Evolutionary conservation across 345 rosid genomes (phyloP).

Genomic region (Euphorbia peplus): DNA sequence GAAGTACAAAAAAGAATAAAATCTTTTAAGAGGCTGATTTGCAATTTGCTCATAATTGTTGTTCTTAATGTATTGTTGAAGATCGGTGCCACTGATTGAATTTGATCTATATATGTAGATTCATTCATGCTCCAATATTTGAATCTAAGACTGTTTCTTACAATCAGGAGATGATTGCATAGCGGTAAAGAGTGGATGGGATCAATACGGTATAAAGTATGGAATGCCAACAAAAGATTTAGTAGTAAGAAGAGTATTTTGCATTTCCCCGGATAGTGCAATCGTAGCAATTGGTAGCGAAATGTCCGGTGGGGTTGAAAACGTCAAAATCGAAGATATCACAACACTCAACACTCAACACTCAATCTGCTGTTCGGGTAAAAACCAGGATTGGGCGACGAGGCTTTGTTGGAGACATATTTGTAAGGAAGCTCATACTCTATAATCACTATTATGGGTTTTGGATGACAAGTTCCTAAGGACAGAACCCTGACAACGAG

Average conservation of each 20-base stretch:
- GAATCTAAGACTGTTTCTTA: slow-evolving; percentile 58
- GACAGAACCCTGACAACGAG: slow-evolving; percentile 53
- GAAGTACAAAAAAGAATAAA: too few species aligned
- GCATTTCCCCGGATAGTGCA: slow-evolving; percentile 82
- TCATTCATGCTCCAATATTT: slow-evolving; percentile 56
- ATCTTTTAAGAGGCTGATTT: too few species aligned
- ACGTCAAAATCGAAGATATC: slow-evolving; percentile 58
- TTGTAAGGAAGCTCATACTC: slow-evolving; percentile 45
- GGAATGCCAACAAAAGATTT: slow-evolving; percentile 51
- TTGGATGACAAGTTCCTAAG: slow-evolving; percentile 70
- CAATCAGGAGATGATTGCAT: slow-evolving; percentile 80
- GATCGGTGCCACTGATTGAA: not conserved
- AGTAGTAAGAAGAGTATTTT: slow-evolving; percentile 52
- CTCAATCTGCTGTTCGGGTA: slow-evolving; percentile 55
- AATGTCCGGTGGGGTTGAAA: slow-evolving; percentile 74
- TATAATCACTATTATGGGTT: slow-evolving; percentile 70
- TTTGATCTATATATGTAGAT: slow-evolving; percentile 44
- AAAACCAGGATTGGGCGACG: slow-evolving; percentile 71
- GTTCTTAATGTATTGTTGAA: too few species aligned
- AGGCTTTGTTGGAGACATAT: slow-evolving; percentile 60
- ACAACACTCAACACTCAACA: slow-evolving; percentile 45
- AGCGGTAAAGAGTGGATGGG: slow-evolving; percentile 82
- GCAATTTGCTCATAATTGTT: too few species aligned
- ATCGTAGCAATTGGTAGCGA: slow-evolving; percentile 79
- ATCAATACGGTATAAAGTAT: slow-evolving; percentile 55